These are phyloP conservation scores for Leccinum subfulvum DNA, from an alignment of 1,284 basidiomycete species.

Conservation along the genomic window DNA sequence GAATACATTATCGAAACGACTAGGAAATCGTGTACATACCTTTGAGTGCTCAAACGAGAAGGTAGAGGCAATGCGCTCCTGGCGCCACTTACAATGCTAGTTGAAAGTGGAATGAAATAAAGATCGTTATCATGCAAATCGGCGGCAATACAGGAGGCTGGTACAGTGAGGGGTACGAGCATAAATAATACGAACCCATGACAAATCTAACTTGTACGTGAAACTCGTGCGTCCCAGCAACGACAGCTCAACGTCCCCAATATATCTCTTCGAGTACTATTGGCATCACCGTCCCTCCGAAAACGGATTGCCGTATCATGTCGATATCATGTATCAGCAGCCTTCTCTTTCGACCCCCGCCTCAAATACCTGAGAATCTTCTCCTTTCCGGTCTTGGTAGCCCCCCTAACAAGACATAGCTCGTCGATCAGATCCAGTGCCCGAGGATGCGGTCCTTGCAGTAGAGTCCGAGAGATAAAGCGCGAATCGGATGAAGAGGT, in stretches of 20 bases:
- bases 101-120: too few species aligned
- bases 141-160: too few species aligned
- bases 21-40: constrained; percentile 16
- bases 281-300: background rate
- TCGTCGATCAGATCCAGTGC: constrained; percentile 20
- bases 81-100: too few species aligned
- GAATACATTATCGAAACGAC: constrained; percentile 8
- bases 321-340: background rate
- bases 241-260: background rate
- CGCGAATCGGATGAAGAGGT: too few species aligned
- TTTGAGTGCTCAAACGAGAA: constrained; percentile 16
- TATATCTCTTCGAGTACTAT: background rate
- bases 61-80: constrained; percentile 6
- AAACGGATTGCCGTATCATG: background rate
- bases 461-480: too few species aligned
- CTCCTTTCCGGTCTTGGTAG: constrained; percentile 18
- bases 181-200: constrained; percentile 6
- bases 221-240: background rate
- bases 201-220: background rate
- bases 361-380: constrained; percentile 20
- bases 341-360: constrained; percentile 15
- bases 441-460: too few species aligned
- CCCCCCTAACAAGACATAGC: constrained; percentile 26
- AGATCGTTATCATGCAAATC: too few species aligned
- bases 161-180: background rate